A percentile compares a stretch with the other conserved stretches of the same genome.
These are phyloP conservation scores for Suillus fuscotomentosus DNA, from an alignment of 768 basidiomycete genomes.

Conservation along the genomic window DNA sequence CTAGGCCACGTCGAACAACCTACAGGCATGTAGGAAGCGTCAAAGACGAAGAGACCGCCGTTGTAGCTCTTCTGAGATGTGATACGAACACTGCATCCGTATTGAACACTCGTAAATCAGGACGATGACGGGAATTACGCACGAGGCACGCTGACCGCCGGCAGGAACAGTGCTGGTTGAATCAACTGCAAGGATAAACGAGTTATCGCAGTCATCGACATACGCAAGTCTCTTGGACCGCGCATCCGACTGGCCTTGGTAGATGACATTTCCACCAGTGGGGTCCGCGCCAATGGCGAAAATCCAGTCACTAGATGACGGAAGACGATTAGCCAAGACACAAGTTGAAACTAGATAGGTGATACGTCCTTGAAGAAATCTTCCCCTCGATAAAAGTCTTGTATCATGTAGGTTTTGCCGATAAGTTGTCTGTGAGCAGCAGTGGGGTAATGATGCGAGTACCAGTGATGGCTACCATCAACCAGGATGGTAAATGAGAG, in stretches of 20 bases:
- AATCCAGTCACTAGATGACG: constrained; percentile 55
- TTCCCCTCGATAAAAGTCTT: constrained; percentile 45
- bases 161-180: constrained; percentile 43
- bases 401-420: constrained; percentile 33
- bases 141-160: constrained; percentile 57
- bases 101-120: too few species aligned
- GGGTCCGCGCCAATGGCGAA: constrained; percentile 67
- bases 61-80: constrained; percentile 34
- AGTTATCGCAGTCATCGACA: constrained; percentile 52
- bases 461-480: constrained; percentile 26
- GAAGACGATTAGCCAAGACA: background rate
- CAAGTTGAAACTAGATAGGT: background rate
- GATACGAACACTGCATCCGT: too few species aligned
- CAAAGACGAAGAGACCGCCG: constrained; percentile 70
- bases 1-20: constrained; percentile 68
- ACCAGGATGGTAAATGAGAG: constrained; percentile 35
- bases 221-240: constrained; percentile 53
- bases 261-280: constrained; percentile 70
- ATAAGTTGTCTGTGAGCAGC: constrained; percentile 16
- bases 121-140: constrained; percentile 12
- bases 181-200: constrained; percentile 64
- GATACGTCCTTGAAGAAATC: constrained; percentile 59
- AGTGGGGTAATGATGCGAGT: constrained; percentile 28
- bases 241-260: constrained; percentile 47
- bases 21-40: constrained; percentile 67